Evolutionary conservation across 352 stramenopile species (phyloP).

Genomic region (Phytophthora pistaciae): DNA sequence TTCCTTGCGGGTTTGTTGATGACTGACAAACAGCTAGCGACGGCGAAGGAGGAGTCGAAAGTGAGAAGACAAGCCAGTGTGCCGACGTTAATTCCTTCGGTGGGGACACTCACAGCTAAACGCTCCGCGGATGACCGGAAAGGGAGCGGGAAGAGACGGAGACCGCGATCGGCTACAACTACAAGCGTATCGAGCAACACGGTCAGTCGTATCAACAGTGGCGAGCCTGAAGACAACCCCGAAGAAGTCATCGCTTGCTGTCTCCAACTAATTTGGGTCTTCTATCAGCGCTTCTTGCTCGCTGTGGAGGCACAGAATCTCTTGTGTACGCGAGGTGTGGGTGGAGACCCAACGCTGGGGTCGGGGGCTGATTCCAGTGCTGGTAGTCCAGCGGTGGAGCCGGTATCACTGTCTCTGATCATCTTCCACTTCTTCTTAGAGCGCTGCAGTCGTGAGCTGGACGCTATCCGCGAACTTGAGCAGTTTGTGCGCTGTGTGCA

Average conservation of each 20-base stretch:
- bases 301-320: slow-evolving; percentile 50
- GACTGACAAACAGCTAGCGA: slow-evolving; percentile 41
- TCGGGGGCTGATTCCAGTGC: slow-evolving; percentile 1
- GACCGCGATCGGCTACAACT: slow-evolving; percentile 18
- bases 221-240: slow-evolving; percentile 14
- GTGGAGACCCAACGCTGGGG: slow-evolving; percentile 17
- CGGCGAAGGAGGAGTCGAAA: slow-evolving; percentile 41
- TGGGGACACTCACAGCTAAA: not conserved
- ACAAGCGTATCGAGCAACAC: slow-evolving; percentile 1
- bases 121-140: slow-evolving; percentile 17
- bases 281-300: slow-evolving; percentile 73
- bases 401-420: slow-evolving; percentile 39
- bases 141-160: slow-evolving; percentile 10
- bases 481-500: slow-evolving; percentile 54
- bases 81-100: slow-evolving; percentile 37
- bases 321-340: slow-evolving; percentile 17
- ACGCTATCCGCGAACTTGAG: slow-evolving; percentile 40
- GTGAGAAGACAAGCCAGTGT: slow-evolving; percentile 45
- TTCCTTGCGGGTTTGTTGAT: slow-evolving; percentile 54
- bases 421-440: slow-evolving; percentile 72
- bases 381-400: slow-evolving; percentile 7
- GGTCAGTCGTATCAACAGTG: not conserved
- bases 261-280: slow-evolving; percentile 55
- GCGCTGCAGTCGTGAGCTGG: slow-evolving; percentile 40
- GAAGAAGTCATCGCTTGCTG: slow-evolving; percentile 25